These are phyloP conservation scores for Backusella luteola DNA, from an alignment of 192 early-diverging fungal genomes.

Conservation along the genomic window DNA sequence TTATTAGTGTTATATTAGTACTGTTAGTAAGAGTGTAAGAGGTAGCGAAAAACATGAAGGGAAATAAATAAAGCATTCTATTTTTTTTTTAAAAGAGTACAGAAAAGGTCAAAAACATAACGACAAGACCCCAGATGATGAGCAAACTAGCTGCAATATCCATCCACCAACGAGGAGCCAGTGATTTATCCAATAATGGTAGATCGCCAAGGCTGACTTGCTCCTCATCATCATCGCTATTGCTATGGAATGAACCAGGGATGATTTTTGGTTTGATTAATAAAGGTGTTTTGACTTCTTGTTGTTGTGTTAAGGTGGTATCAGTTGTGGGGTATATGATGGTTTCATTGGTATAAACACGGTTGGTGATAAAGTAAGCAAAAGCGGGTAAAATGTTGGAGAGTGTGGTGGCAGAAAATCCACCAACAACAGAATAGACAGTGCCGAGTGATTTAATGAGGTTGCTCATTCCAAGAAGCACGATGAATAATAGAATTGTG, in stretches of 20 bases:
- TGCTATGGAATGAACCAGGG: background rate
- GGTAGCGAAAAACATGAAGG: background rate
- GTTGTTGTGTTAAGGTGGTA: background rate
- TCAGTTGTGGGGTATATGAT: background rate
- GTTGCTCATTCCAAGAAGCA: conserved; percentile 34
- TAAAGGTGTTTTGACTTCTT: background rate
- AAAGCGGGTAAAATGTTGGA: conserved; percentile 48
- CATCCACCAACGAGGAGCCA: conserved; percentile 31
- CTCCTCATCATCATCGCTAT: conserved; percentile 1
- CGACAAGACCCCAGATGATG: conserved; percentile 45
- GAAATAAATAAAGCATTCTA: background rate
- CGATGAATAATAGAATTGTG: conserved; percentile 36
- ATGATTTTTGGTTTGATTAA: background rate
- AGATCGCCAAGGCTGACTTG: background rate
- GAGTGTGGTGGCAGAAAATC: conserved; percentile 46
- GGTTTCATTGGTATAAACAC: background rate
- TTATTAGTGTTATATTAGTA: background rate
- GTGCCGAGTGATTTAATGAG: conserved; percentile 39
- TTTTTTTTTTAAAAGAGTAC: background rate
- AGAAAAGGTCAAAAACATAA: conserved; percentile 40
- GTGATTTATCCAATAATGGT: background rate
- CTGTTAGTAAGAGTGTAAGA: background rate
- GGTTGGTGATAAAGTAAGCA: conserved; percentile 45
- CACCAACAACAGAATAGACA: conserved; percentile 49
- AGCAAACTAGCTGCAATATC: conserved; percentile 42